A percentile compares a stretch with the other conserved stretches of the same genome.
Evolutionary conservation across 768 basidiomycete species (phyloP).

Genomic region (Tricholoma hemisulphureum): DNA sequence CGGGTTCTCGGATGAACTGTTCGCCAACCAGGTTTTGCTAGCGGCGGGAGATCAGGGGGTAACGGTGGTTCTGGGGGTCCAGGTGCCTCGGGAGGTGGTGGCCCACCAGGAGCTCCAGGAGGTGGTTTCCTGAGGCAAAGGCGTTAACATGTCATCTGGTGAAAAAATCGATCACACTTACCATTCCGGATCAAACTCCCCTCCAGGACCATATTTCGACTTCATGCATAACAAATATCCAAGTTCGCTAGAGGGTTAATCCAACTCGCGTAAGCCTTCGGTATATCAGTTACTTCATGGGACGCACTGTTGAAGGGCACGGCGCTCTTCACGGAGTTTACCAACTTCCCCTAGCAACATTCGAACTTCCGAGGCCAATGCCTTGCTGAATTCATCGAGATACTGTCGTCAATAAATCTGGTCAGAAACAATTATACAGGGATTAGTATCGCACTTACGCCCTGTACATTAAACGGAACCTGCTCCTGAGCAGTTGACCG

Average conservation of each 20-base stretch:
- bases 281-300: not conserved
- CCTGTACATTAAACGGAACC: slow-evolving; percentile 81
- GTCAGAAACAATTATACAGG: not conserved
- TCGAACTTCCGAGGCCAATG: slow-evolving; percentile 77
- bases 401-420: slow-evolving; percentile 44
- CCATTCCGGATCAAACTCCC: slow-evolving; percentile 83
- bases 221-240: slow-evolving; percentile 67
- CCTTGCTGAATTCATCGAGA: slow-evolving; percentile 83
- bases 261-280: slow-evolving; percentile 1
- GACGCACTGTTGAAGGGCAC: slow-evolving; percentile 72
- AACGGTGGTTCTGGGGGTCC: not conserved
- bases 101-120: not conserved
- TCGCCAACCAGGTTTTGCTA: not conserved
- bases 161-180: slow-evolving; percentile 20
- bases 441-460: slow-evolving; percentile 48
- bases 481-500: slow-evolving; percentile 70
- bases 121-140: not conserved
- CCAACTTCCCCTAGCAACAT: slow-evolving; percentile 83
- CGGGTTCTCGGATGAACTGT: not conserved
- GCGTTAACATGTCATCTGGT: not conserved
- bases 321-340: slow-evolving; percentile 75
- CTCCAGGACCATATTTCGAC: slow-evolving; percentile 77
- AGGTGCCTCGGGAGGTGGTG: not conserved
- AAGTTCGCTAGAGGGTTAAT: too few species aligned
- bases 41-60: not conserved